Evolutionary conservation across 2,329 filamentous ascomycete genomes (phyloP).

Genomic region (Leptographium galeiforme): DNA sequence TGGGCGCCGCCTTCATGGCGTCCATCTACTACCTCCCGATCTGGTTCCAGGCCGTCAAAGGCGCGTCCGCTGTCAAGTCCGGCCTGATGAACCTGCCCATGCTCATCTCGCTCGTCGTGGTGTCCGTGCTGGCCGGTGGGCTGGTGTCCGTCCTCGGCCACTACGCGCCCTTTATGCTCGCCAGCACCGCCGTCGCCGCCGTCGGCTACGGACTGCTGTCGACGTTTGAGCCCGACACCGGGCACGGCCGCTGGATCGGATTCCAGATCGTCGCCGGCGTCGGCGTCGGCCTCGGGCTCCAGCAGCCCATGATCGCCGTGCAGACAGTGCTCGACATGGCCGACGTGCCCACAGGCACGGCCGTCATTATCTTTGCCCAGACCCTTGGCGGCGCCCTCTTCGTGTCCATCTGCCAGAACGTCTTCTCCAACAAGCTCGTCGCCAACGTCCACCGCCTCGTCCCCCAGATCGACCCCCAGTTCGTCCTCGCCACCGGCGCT

Average conservation of each 20-base stretch:
- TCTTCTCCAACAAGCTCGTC: too few species aligned
- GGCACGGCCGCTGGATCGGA: slow-evolving; percentile 18
- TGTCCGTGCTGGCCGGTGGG: slow-evolving; percentile 13
- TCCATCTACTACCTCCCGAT: slow-evolving; percentile 21
- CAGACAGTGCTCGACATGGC: slow-evolving; percentile 28
- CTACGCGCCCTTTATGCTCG: slow-evolving; percentile 21
- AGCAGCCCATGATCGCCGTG: slow-evolving; percentile 26
- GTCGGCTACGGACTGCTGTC: slow-evolving; percentile 22
- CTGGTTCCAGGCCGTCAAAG: slow-evolving; percentile 24
- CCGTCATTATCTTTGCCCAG: neutral
- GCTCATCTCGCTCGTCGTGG: slow-evolving; percentile 14
- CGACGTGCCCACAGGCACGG: slow-evolving; percentile 26
- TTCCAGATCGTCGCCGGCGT: slow-evolving; percentile 18
- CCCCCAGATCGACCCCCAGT: too few species aligned
- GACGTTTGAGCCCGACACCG: slow-evolving; percentile 16
- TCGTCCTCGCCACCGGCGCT: too few species aligned
- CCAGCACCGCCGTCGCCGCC: slow-evolving; percentile 16
- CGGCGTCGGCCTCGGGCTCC: slow-evolving; percentile 17
- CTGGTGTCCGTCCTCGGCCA: slow-evolving; percentile 16
- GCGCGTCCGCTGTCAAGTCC: slow-evolving; percentile 16
- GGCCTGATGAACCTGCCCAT: slow-evolving; percentile 21
- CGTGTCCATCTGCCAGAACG: neutral
- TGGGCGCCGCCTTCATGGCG: slow-evolving; percentile 24
- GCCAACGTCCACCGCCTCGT: too few species aligned
- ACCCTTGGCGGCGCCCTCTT: slow-evolving; percentile 31